Evolutionary conservation across 2,329 filamentous ascomycete genomes (phyloP).

Genomic region (Verticillium longisporum): DNA sequence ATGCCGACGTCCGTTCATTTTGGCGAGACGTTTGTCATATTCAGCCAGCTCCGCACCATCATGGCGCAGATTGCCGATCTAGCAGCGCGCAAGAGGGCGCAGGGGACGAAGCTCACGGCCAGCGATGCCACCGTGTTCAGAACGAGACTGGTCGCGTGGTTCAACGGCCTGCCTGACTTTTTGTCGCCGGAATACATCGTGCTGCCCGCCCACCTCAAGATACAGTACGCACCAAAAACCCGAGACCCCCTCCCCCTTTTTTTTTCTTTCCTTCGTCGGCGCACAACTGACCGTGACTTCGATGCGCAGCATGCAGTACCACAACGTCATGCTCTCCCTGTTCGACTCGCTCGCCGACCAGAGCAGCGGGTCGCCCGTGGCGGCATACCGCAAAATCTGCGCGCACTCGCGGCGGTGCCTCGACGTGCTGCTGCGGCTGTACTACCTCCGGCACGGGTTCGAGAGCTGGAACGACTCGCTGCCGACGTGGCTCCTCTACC

Average conservation of each 20-base stretch:
- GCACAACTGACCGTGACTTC: background rate
- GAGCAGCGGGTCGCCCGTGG: background rate
- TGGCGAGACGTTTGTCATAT: constrained; percentile 19
- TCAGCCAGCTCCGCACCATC: constrained; percentile 21
- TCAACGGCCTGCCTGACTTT: constrained; percentile 14
- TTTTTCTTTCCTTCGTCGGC: no score
- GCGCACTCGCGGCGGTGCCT: constrained; percentile 10
- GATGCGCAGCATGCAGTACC: constrained; percentile 26
- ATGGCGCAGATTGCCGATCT: constrained; percentile 21
- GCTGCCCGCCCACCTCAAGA: constrained; percentile 25
- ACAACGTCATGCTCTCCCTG: constrained; percentile 24
- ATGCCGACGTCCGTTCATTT: constrained; percentile 16
- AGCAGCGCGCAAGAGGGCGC: background rate
- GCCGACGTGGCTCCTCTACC: constrained; percentile 10
- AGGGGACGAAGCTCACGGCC: constrained; percentile 8
- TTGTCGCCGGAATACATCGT: constrained; percentile 20
- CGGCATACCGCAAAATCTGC: background rate
- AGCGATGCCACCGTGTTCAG: constrained; percentile 14
- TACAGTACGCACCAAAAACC: constrained; percentile 22
- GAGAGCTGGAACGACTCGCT: constrained; percentile 12
- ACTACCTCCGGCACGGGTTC: constrained; percentile 23
- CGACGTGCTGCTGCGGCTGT: constrained; percentile 20
- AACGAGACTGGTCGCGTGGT: constrained; percentile 19
- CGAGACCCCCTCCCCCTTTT: no score
- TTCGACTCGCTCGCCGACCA: constrained; percentile 17